phyloP scores from a whole-genome alignment of 495 filamentous ascomycete genomes.

The Neurospora terricola region DNA sequence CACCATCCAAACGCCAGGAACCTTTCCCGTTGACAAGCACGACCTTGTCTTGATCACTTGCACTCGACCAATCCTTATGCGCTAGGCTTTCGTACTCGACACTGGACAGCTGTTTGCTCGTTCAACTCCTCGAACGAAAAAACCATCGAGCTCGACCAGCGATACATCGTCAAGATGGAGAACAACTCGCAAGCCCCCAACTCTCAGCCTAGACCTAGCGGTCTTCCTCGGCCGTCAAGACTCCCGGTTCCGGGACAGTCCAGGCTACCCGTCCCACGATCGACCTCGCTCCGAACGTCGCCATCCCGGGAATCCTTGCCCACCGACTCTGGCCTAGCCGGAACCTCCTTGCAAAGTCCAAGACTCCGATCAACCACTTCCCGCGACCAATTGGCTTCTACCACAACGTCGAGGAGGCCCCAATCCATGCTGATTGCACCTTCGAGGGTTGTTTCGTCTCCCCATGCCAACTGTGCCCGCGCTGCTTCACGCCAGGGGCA shows the following conservation, averaged over 20 bases:
- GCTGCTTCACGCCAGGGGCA: neutral
- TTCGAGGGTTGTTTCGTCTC: constrained; percentile 16
- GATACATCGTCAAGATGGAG: constrained; percentile 22
- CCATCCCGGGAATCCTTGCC: constrained; percentile 21
- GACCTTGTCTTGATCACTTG: neutral
- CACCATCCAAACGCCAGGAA: neutral
- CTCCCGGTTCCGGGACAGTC: constrained; percentile 15
- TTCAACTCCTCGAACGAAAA: neutral
- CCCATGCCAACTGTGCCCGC: constrained; percentile 5
- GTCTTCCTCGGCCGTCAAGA: constrained; percentile 20
- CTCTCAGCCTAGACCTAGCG: constrained; percentile 11
- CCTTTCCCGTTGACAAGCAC: neutral
- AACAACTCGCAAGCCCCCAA: constrained; percentile 7
- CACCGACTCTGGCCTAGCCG: neutral
- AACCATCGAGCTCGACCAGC: neutral
- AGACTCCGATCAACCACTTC: constrained; percentile 33
- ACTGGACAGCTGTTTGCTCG: neutral
- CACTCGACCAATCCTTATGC: neutral
- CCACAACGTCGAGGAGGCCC: constrained; percentile 2
- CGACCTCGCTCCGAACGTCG: constrained; percentile 18
- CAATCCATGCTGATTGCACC: constrained; percentile 1
- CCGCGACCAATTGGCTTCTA: constrained; percentile 28
- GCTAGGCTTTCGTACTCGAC: neutral
- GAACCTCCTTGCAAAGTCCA: constrained; percentile 22
- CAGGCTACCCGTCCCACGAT: constrained; percentile 21